phyloP scores from a whole-genome alignment of 2,329 filamentous ascomycete genomes.

The Setomelanomma holmii region DNA sequence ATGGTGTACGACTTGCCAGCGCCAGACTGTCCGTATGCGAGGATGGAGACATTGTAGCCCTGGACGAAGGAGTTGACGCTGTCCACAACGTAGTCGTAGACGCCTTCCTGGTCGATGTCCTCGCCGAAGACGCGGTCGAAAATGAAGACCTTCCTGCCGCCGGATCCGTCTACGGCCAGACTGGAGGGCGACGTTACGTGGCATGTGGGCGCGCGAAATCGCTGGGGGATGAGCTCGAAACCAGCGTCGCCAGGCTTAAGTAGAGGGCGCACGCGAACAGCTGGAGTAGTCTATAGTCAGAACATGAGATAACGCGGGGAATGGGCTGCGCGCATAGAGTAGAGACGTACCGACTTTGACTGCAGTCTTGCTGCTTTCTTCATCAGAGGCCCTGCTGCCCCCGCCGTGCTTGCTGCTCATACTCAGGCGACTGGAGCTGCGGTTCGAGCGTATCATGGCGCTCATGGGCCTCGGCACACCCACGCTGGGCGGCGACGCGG shows the following conservation, averaged over 20 bases:
- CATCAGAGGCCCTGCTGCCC: slow-evolving; percentile 85
- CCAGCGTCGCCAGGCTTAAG: slow-evolving; percentile 85
- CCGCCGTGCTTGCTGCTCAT: slow-evolving; percentile 77
- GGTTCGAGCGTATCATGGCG: slow-evolving; percentile 76
- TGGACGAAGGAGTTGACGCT: slow-evolving; percentile 90
- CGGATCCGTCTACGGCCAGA: slow-evolving; percentile 85
- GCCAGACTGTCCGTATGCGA: slow-evolving; percentile 97
- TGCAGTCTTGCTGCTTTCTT: slow-evolving; percentile 80
- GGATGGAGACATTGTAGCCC: slow-evolving; percentile 96
- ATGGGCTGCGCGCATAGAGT: slow-evolving; percentile 8
- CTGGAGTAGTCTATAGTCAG: slow-evolving; percentile 58
- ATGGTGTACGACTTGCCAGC: slow-evolving; percentile 99
- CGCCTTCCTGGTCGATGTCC: slow-evolving; percentile 81
- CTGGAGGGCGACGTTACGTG: slow-evolving; percentile 87
- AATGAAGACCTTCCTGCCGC: slow-evolving; percentile 92
- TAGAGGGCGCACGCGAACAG: slow-evolving; percentile 89
- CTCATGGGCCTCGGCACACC: slow-evolving; percentile 72
- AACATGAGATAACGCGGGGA: slow-evolving; percentile 4
- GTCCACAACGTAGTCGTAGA: slow-evolving; percentile 94
- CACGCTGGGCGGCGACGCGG: slow-evolving; percentile 50
- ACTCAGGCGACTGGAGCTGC: slow-evolving; percentile 86
- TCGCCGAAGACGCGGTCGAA: slow-evolving; percentile 94
- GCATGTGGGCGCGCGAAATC: slow-evolving; percentile 92
- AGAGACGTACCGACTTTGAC: slow-evolving; percentile 89
- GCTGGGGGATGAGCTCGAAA: slow-evolving; percentile 92